Evolutionary conservation across 805 yeast genomes (phyloP), one percentile per base, ranked within the genome.

Genomic region (Candida glaebosa): DNA sequence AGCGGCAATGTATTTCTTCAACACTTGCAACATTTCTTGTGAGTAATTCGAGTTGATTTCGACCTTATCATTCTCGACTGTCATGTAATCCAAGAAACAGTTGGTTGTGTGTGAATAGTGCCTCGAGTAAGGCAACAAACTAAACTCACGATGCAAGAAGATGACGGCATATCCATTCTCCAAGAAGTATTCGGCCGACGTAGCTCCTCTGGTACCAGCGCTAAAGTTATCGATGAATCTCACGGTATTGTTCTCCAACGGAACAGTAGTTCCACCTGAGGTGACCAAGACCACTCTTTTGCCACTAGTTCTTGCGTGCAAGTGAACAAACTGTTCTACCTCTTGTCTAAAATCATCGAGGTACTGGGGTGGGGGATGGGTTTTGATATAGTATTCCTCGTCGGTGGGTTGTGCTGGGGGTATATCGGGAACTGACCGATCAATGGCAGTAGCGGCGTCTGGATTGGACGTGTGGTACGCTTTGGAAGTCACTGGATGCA

Each of bases 171-270:
- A 93, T 1, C 89, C 96, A 42, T 78, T 69, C 42, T 84, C 87
- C 40, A 93, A 67, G 51, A 91, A 87, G 57, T 87, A 84, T 61
- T 93, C 99, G 3, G 98, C 96, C 31, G 95, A 83, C 0, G 96
- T 81, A 3, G 99, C 95, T 42, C 99, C 99, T 62, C 99, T 78
- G 0, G 97, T 93, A 18, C 99, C 99, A 18, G 98, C 98, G 49
- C 93, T 82, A 61, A 93, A 93, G 57, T 93, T 93, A 63, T 93
- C 99, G 54, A 93, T 89, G 63, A 93, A 93, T 40, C 99, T 68
- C 5, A 93, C 99, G 0, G 99, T 93, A 57, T 93, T 93, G 63
- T 89, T 90, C 56, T 93, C 99, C 49, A 93, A 69, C 0, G 99
- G 99, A 0, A 93, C 99, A 0, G 97, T 91, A 1, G 99, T 93